Base-by-base conservation (phyloP, 805 yeast genomes). In the Wickerhamomyces strasburgensis region DNA sequence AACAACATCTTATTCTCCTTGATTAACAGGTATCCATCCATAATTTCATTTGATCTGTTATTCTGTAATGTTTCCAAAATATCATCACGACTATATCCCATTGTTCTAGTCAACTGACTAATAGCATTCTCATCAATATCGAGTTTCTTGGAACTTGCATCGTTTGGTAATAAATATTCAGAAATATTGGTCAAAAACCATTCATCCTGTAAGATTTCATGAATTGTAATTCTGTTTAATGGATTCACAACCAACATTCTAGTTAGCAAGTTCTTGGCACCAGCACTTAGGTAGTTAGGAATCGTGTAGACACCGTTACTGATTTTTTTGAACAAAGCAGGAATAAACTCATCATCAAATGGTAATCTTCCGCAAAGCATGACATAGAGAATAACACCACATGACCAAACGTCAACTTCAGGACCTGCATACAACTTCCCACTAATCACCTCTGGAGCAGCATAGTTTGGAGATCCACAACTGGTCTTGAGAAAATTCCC, bases 361-460 rank as follows among this genome's bases (percentile, higher is more conserved):
- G 98, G 98, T 51, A 89, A 71, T 51, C 97, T 71, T 27, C 98
- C 96, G 62, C 96, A 89, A 35, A 90, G 70, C 97, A 89, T 89
- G 37, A 89, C 98, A 51, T 89, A 90, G 37, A 89, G 67, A 33
- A 90, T 88, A 27, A 90, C 97, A 52, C 98, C 97, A 55, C 95
- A 84, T 0, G 94, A 82, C 25, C 25, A 21, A 21, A 21, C 25
- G 11, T 21, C 97, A 33, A 90, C 97, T 62, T 90, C 97, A 3
- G 98, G 97, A 8, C 98, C 98, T 2, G 97, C 98, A 52, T 89
- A 90, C 37, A 90, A 70, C 58, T 90, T 87, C 25, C 97, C 97
- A 43, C 89, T 78, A 40, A 89, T 89, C 19, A 89, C 97, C 62
- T 89, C 98, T 1, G 98, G 98, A 0, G 98, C 97, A 5, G 98